Base-by-base conservation (phyloP, 305 asterid species). In the Fraxinus ornus region DNA sequence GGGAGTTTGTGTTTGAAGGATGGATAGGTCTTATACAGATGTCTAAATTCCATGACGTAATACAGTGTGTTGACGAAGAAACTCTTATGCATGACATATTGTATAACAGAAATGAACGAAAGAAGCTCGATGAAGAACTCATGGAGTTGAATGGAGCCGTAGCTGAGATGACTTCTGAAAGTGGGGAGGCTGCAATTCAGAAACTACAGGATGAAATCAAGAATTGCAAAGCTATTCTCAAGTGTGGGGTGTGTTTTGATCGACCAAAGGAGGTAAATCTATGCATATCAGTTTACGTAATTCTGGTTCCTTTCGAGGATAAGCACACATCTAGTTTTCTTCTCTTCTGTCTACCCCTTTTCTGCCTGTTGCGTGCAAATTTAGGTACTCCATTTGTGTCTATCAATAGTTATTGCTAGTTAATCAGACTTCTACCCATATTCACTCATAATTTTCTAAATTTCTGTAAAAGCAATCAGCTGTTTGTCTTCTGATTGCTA, bases 211-310 rank as follows among this genome's bases (percentile, higher is more conserved):
- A 94, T 21, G 97, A 95, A 88, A 93, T 95, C 44, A 94, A 90
- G 82, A 95, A 93, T 78, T 95, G 97, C 94, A 95, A 95, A 87
- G 94, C 93, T 82, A 90, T 95, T 83, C 95, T 95, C 83, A 95
- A 95, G 83, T 95, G 99, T 76, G 99, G 99, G 78, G 99, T 95
- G 84, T 95, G 99, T 85, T 89, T 93, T 73, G 99, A 95, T 91
- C 94, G 99, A 70, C 97, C 99, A 30, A 95, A 95, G 86, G 98
- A 95, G 97, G 98, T 93, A 89, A 35, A 72, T 72, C 49, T 17
- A 72, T 72, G 22, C 47, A n/a, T n/a, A 35, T 72, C 15, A 17
- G 26, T 75, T 72, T 73, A 60, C 76, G 0, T 19, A 22, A 70
- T 76, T 44, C 68, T 78, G 55, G 37, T 41, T 68, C 68, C 17